phyloP scores from a whole-genome alignment of 305 asterid genomes.

The Fraxinus dipetala region DNA sequence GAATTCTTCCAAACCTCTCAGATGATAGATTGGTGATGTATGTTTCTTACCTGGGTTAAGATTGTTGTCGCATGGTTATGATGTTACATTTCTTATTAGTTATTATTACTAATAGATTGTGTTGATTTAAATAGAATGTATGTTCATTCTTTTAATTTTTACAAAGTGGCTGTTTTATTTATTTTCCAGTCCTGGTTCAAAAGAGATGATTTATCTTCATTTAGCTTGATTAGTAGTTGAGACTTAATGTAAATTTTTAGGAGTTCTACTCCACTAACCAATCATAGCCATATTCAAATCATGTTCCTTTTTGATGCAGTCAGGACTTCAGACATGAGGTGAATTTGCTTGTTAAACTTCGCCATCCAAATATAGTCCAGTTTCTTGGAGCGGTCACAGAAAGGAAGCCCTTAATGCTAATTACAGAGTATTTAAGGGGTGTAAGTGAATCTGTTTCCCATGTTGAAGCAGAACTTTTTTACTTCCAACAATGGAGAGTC shows the following conservation, averaged over 20 bases:
- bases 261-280: background rate
- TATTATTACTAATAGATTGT: background rate
- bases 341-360: constrained; percentile 94
- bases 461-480: background rate
- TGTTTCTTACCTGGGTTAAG: constrained; percentile 26
- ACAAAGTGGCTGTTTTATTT: background rate
- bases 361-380: constrained; percentile 98
- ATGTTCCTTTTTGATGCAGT: constrained; percentile 38
- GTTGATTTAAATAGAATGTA: constrained; percentile 3
- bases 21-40: constrained; percentile 94
- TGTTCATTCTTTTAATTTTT: background rate
- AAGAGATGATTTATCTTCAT: background rate
- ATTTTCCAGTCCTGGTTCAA: background rate
- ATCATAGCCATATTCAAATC: constrained; percentile 8
- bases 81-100: background rate
- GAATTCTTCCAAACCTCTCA: constrained; percentile 93
- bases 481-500: background rate
- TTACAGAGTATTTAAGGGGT: constrained; percentile 94
- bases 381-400: constrained; percentile 97
- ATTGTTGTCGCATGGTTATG: background rate
- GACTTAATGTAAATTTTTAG: background rate
- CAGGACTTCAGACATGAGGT: constrained; percentile 99
- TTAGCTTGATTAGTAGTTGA: background rate
- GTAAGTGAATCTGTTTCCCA: constrained; percentile 42
- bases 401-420: constrained; percentile 89